Percentiles rank a stretch among this genome's conserved stretches.
phyloP scores from a whole-genome alignment of 2,329 filamentous ascomycete species.

The Arthrobotrys pseudoclavata region DNA sequence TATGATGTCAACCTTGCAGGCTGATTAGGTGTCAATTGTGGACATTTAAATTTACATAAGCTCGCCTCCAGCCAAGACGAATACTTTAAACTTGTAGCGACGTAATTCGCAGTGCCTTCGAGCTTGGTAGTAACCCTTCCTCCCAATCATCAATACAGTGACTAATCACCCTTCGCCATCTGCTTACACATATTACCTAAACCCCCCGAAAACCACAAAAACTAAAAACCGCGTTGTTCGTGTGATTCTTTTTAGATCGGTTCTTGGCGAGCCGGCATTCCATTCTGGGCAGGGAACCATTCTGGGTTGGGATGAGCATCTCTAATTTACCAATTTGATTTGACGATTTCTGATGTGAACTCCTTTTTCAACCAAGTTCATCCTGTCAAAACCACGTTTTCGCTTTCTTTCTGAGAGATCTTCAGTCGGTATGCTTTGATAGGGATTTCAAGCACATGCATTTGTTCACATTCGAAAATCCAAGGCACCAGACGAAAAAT shows the following conservation, averaged over 20 bases:
- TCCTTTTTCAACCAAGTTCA: slow-evolving; percentile 1
- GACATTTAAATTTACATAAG: neutral
- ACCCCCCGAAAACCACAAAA: neutral
- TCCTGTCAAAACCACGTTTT: slow-evolving; percentile 14
- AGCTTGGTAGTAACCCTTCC: neutral
- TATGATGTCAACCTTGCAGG: neutral
- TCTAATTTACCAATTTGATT: slow-evolving; percentile 16
- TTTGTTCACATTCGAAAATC: neutral
- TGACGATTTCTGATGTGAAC: neutral
- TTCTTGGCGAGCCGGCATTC: slow-evolving; percentile 11
- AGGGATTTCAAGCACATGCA: slow-evolving; percentile 3
- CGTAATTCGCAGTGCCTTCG: neutral
- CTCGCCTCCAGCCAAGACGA: neutral
- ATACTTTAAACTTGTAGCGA: neutral
- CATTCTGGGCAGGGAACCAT: slow-evolving; percentile 10
- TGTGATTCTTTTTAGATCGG: neutral
- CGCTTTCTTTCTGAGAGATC: slow-evolving; percentile 21
- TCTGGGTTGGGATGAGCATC: slow-evolving; percentile 13
- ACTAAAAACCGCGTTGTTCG: neutral
- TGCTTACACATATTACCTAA: neutral
- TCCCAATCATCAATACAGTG: neutral
- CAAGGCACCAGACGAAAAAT: neutral
- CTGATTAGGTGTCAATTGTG: neutral
- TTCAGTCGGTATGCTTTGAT: slow-evolving; percentile 32
- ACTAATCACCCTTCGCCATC: neutral